Conservation (phyloP, 768 basidiomycete genomes). For the Amanita exitialis region DNA sequence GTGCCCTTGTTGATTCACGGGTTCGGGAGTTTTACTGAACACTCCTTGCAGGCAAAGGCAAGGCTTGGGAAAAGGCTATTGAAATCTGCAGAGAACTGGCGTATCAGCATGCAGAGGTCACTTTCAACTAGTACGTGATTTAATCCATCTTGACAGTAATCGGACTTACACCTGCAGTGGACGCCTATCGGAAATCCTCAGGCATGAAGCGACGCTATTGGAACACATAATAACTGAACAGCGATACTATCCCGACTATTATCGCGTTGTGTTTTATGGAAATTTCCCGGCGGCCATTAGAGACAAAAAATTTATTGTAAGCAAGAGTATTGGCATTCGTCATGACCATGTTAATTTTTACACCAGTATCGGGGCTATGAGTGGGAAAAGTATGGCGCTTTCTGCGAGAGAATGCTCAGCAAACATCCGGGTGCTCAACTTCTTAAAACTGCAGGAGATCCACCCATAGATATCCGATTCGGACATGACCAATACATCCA, state of each 20-base stretch:
- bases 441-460: slow-evolving; percentile 63
- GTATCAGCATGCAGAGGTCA: slow-evolving; percentile 78
- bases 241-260: slow-evolving; percentile 87
- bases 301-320: slow-evolving; percentile 85
- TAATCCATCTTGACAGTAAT: slow-evolving; percentile 3
- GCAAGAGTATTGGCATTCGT: slow-evolving; percentile 14
- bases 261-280: slow-evolving; percentile 89
- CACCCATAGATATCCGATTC: slow-evolving; percentile 70
- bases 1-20: slow-evolving; percentile 26
- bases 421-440: slow-evolving; percentile 84
- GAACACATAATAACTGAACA: slow-evolving; percentile 80
- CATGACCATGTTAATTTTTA: slow-evolving; percentile 5
- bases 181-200: slow-evolving; percentile 76
- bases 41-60: slow-evolving; percentile 67
- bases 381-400: slow-evolving; percentile 87
- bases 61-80: slow-evolving; percentile 94
- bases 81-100: slow-evolving; percentile 90
- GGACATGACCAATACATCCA: slow-evolving; percentile 82
- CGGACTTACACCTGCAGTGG: slow-evolving; percentile 30
- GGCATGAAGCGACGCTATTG: slow-evolving; percentile 78
- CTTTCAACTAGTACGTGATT: slow-evolving; percentile 76
- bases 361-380: slow-evolving; percentile 84
- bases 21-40: slow-evolving; percentile 1
- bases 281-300: slow-evolving; percentile 80
- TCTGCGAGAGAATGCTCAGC: slow-evolving; percentile 85